Evolutionary conservation across 1,139 yeast genomes (phyloP).

Genomic region (Yamadazyma friedrichii): DNA sequence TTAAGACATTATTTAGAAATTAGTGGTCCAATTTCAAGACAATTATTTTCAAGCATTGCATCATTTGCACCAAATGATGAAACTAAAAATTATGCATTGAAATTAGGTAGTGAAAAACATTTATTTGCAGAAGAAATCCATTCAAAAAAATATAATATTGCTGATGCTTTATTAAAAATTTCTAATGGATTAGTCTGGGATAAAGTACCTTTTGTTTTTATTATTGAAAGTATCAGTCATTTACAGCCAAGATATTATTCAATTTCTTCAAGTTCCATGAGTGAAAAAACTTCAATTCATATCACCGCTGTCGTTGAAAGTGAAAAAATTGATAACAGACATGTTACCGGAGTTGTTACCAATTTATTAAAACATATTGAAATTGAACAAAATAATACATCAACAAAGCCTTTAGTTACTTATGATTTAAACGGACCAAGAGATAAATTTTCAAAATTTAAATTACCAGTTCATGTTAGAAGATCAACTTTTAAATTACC

Average conservation of each 20-base stretch:
- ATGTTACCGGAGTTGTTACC: conserved; percentile 84
- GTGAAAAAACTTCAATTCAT: conserved; percentile 72
- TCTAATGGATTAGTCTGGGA: conserved; percentile 70
- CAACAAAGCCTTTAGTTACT: conserved; percentile 46
- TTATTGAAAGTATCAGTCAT: conserved; percentile 77
- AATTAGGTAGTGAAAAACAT: conserved; percentile 67
- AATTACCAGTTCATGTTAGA: conserved; percentile 88
- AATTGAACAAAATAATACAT: conserved; percentile 53
- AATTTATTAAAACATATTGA: conserved; percentile 79
- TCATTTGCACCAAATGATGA: conserved; percentile 77
- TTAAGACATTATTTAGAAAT: conserved; percentile 88
- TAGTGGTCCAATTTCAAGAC: conserved; percentile 92
- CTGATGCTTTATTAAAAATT: conserved; percentile 66
- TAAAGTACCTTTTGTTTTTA: conserved; percentile 77
- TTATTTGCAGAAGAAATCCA: conserved; percentile 67
- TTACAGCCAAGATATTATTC: conserved; percentile 96
- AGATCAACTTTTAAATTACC: conserved; percentile 95
- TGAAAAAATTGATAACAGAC: conserved; percentile 41
- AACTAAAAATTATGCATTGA: conserved; percentile 49
- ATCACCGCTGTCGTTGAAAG: conserved; percentile 94
- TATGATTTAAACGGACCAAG: conserved; percentile 87
- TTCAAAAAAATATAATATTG: conserved; percentile 61
- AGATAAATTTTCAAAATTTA: conserved; percentile 49
- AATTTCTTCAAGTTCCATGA: conserved; percentile 84
- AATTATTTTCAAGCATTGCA: conserved; percentile 71